Percentiles rank a stretch among this genome's conserved stretches.
phyloP scores from a whole-genome alignment of 768 basidiomycete genomes.

The Rossbeevera mucosa region DNA sequence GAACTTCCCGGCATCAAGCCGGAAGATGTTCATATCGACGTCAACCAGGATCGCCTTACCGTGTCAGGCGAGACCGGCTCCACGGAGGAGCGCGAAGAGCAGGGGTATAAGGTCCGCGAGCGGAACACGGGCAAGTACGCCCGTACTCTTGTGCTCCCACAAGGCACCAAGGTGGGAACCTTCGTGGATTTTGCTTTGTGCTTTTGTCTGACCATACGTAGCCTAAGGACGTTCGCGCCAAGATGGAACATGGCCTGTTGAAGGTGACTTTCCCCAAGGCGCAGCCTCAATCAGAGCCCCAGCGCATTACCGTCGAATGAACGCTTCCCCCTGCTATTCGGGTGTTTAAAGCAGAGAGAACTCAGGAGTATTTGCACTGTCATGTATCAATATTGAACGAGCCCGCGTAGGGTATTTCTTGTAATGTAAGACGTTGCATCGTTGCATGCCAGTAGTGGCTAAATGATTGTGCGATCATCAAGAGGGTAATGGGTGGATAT shows the following conservation, averaged over 20 bases:
- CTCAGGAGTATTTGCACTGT: no score
- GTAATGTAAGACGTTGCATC: no score
- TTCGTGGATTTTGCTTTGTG: no score
- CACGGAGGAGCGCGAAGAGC: constrained; percentile 32
- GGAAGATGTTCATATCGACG: constrained; percentile 48
- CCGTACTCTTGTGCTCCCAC: constrained; percentile 44
- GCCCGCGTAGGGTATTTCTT: no score
- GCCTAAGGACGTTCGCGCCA: constrained; percentile 36
- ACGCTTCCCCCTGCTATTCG: no score
- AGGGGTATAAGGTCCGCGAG: constrained; percentile 38
- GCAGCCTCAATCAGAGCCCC: constrained; percentile 35
- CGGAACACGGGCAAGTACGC: constrained; percentile 46
- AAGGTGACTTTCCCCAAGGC: constrained; percentile 51
- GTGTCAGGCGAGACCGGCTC: constrained; percentile 46
- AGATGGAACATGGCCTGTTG: constrained; percentile 50
- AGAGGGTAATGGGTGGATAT: no score
- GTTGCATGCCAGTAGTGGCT: no score
- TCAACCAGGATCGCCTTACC: constrained; percentile 45
- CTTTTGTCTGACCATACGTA: constrained; percentile 2
- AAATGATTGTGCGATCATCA: no score
- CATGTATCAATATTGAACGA: no score
- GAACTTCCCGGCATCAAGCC: constrained; percentile 54
- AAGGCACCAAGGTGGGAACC: constrained; percentile 41
- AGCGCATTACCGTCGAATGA: constrained; percentile 37
- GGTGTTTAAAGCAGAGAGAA: no score